Conservation (phyloP, 805 yeast species). For the Cyberlindnera petersonii region DNA sequence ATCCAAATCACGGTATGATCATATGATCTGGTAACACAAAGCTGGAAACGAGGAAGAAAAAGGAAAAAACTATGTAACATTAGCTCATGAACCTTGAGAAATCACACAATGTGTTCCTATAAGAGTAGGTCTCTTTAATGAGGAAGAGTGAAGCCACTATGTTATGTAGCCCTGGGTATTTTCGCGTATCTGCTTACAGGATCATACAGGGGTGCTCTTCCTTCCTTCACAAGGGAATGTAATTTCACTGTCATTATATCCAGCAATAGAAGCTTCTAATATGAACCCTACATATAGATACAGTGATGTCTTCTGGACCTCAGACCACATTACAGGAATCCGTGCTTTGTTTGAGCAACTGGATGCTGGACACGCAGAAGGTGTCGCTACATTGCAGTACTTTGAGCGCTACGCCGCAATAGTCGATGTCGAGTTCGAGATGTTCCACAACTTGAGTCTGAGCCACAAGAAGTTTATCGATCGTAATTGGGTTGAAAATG, state of each 20-base stretch:
- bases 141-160: too few relatives aligned
- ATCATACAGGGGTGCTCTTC: too few relatives aligned
- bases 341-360: constrained; percentile 19
- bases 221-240: neutral
- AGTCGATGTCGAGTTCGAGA: constrained; percentile 17
- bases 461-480: constrained; percentile 10
- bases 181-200: too few relatives aligned
- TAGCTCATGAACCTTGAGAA: too few relatives aligned
- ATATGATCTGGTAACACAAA: constrained; percentile 27
- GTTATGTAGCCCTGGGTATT: too few relatives aligned
- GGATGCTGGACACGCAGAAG: constrained; percentile 20
- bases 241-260: neutral
- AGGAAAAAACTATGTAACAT: too few relatives aligned
- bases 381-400: constrained; percentile 15
- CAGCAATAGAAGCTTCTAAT: neutral
- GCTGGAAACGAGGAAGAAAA: neutral
- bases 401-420: constrained; percentile 20
- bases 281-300: neutral
- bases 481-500: neutral
- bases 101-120: too few relatives aligned
- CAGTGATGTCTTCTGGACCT: constrained; percentile 28
- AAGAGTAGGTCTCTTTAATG: too few relatives aligned
- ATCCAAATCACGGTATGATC: constrained; percentile 50
- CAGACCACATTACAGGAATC: constrained; percentile 31
- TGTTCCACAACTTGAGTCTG: constrained; percentile 9